These are phyloP conservation scores for Amphicarpaea edgeworthii DNA, from an alignment of 306 rosid genomes.

Conservation along the genomic window DNA sequence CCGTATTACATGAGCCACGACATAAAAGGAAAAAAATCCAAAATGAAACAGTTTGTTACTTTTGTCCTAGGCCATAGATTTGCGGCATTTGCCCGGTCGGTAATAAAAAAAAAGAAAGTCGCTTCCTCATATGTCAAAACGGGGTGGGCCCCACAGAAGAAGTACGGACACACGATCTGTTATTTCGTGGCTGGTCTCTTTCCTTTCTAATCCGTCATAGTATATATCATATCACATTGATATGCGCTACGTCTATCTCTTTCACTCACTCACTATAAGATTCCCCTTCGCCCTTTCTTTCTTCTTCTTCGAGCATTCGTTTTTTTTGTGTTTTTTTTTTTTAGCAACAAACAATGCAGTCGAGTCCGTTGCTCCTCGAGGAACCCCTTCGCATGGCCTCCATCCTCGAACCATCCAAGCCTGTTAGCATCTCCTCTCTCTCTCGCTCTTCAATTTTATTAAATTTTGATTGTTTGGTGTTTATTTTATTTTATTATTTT, in stretches of 20 bases:
- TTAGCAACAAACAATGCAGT: constrained; percentile 56
- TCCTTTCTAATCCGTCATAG: neutral
- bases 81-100: too few relatives aligned
- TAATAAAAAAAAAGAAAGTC: too few relatives aligned
- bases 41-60: too few relatives aligned
- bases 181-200: neutral
- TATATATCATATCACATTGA: neutral
- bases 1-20: too few relatives aligned
- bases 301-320: neutral
- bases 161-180: too few relatives aligned
- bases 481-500: too few relatives aligned
- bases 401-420: constrained; percentile 73
- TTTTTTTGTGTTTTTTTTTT: too few relatives aligned
- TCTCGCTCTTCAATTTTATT: neutral
- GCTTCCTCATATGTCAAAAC: too few relatives aligned
- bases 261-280: neutral
- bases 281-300: neutral
- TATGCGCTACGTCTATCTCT: neutral
- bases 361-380: constrained; percentile 68
- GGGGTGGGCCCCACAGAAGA: too few relatives aligned
- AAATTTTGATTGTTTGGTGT: neutral
- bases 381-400: constrained; percentile 86
- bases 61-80: too few relatives aligned
- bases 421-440: constrained; percentile 47
- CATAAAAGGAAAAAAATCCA: too few relatives aligned